These are phyloP conservation scores for Rhytidhysteron rufulum DNA, from an alignment of 2,329 filamentous ascomycete species.

Conservation along the genomic window DNA sequence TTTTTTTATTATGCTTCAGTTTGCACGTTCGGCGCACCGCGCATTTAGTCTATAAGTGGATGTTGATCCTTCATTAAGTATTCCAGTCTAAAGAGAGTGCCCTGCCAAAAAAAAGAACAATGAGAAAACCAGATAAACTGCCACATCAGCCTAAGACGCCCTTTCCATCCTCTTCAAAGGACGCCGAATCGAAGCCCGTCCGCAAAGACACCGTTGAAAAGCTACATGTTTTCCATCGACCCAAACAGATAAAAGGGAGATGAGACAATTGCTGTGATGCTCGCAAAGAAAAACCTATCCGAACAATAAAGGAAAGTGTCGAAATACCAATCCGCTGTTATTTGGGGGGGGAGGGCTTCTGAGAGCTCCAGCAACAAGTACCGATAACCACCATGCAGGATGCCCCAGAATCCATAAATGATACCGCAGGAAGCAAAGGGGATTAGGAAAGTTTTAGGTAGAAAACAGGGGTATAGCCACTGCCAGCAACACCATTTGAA, in stretches of 20 bases:
- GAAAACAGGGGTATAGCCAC: conserved; percentile 39
- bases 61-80: conserved; percentile 39
- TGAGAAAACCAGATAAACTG: conserved; percentile 14
- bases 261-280: conserved; percentile 8
- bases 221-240: conserved; percentile 10
- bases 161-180: conserved; percentile 26
- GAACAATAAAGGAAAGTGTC: conserved; percentile 25
- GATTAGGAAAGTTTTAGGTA: conserved; percentile 23
- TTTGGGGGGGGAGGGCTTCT: conserved; percentile 11
- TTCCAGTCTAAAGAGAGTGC: conserved; percentile 33
- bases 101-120: conserved; percentile 18
- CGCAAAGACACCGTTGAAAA: conserved; percentile 10
- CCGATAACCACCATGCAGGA: conserved; percentile 22
- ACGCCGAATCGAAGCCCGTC: conserved; percentile 29
- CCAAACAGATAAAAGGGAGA: conserved; percentile 14
- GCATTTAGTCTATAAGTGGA: conserved; percentile 36
- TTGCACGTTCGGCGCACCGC: conserved; percentile 28
- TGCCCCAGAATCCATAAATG: conserved; percentile 18
- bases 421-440: conserved; percentile 21
- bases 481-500: conserved; percentile 34
- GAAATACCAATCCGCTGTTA: conserved; percentile 11
- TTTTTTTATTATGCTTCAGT: neutral
- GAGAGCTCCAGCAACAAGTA: conserved; percentile 18
- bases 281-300: conserved; percentile 1
- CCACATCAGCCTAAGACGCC: conserved; percentile 25